Percentiles rank a stretch among this genome's conserved stretches.
Evolutionary conservation across 2,329 filamentous ascomycete species (phyloP).

Genomic region (Xylaria multiplex): DNA sequence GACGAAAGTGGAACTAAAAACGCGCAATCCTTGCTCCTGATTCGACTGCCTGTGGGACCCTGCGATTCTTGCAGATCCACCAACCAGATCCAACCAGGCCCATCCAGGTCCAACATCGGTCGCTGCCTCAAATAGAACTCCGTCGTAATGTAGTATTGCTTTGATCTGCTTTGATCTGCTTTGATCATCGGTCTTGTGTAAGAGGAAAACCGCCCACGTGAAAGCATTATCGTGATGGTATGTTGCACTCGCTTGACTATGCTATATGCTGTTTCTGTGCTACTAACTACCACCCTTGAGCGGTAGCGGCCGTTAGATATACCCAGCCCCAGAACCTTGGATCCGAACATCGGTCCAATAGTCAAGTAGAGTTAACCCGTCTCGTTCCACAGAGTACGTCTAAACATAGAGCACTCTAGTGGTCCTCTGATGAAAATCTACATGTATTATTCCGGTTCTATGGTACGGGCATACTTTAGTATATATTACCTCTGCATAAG

Average conservation of each 20-base stretch:
- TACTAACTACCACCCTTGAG: neutral
- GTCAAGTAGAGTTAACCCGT: no score
- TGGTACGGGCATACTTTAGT: neutral
- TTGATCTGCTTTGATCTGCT: neutral
- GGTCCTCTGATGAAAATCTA: neutral
- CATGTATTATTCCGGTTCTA: neutral
- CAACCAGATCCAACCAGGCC: no score
- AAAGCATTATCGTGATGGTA: neutral
- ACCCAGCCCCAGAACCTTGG: no score
- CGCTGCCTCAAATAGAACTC: constrained; percentile 30
- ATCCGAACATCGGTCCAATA: no score
- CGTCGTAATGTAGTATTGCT: neutral
- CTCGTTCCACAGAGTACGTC: neutral
- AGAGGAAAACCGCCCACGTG: neutral
- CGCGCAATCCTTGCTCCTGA: constrained; percentile 1
- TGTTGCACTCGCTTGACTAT: neutral
- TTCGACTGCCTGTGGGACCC: constrained; percentile 21
- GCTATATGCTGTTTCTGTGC: no score
- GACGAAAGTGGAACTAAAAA: constrained; percentile 6
- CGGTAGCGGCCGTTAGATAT: neutral
- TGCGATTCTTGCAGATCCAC: constrained; percentile 1
- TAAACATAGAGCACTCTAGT: neutral
- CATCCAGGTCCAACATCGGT: constrained; percentile 5
- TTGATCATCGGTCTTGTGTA: constrained; percentile 7
- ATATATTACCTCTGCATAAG: neutral